phyloP scores from a whole-genome alignment of 2,329 filamentous ascomycete species.

The Onygenales sp. region DNA sequence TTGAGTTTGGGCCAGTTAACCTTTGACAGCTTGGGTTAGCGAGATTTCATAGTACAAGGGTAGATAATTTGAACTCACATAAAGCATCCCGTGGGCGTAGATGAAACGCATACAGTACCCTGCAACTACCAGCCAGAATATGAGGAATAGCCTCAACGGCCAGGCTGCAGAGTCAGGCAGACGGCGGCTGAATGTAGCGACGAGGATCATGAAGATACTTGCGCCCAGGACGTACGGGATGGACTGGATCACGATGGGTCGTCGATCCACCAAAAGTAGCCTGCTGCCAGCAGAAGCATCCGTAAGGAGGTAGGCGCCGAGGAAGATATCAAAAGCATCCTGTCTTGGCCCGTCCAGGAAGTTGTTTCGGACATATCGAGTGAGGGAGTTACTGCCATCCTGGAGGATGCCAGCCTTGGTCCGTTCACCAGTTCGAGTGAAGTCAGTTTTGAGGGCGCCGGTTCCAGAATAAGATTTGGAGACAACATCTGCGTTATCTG shows the following conservation, averaged over 20 bases:
- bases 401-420: conserved; percentile 78
- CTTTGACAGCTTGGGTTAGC: conserved; percentile 37
- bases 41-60: conserved; percentile 6
- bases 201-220: conserved; percentile 70
- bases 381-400: conserved; percentile 79
- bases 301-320: conserved; percentile 73
- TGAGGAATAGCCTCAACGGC: conserved; percentile 69
- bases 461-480: conserved; percentile 90
- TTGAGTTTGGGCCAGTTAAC: conserved; percentile 98
- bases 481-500: conserved; percentile 94
- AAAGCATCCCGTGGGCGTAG: conserved; percentile 76
- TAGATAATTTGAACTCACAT: conserved; percentile 53
- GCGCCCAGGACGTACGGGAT: conserved; percentile 85
- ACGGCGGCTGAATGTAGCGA: conserved; percentile 63
- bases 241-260: conserved; percentile 83
- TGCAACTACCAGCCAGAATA: conserved; percentile 65
- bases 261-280: conserved; percentile 70
- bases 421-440: conserved; percentile 84
- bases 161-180: conserved; percentile 66
- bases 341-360: conserved; percentile 89
- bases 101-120: conserved; percentile 71
- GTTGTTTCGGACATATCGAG: conserved; percentile 87
- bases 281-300: conserved; percentile 55
- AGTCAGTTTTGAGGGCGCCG: conserved; percentile 94
- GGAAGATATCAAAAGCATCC: conserved; percentile 90